A percentile compares a stretch with the other conserved stretches of the same genome.
Conservation (phyloP, 2,329 filamentous ascomycete species). For the Rhinocladiella mackenziei region DNA sequence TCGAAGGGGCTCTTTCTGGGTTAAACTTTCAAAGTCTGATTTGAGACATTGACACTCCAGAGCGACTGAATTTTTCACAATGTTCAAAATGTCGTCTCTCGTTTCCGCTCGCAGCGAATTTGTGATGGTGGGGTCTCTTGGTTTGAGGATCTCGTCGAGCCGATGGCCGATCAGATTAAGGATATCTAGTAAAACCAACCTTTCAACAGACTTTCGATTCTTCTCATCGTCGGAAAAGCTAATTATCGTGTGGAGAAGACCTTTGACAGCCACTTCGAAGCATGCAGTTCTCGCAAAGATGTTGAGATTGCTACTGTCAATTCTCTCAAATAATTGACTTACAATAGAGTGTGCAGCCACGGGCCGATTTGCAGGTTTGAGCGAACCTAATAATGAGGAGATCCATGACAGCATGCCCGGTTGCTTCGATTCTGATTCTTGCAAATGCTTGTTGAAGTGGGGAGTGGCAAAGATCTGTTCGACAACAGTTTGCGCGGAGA, state of each 20-base stretch:
- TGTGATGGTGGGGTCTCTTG: slow-evolving; percentile 38
- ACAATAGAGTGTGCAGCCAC: slow-evolving; percentile 77
- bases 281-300: slow-evolving; percentile 44
- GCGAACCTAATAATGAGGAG: slow-evolving; percentile 68
- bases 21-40: slow-evolving; percentile 65
- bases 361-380: slow-evolving; percentile 69
- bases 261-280: slow-evolving; percentile 43
- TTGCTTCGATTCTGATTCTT: slow-evolving; percentile 27
- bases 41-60: slow-evolving; percentile 68
- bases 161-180: slow-evolving; percentile 46
- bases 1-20: slow-evolving; percentile 58
- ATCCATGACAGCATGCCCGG: slow-evolving; percentile 70
- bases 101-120: slow-evolving; percentile 45
- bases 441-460: slow-evolving; percentile 55
- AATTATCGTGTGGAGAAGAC: slow-evolving; percentile 44
- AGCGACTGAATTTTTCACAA: slow-evolving; percentile 63
- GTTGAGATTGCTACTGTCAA: slow-evolving; percentile 41
- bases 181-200: slow-evolving; percentile 47
- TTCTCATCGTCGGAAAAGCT: slow-evolving; percentile 47
- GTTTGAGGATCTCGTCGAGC: slow-evolving; percentile 56
- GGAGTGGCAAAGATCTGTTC: slow-evolving; percentile 77
- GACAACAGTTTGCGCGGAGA: slow-evolving; percentile 74
- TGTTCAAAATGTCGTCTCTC: slow-evolving; percentile 57
- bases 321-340: slow-evolving; percentile 65
- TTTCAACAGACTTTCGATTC: slow-evolving; percentile 44